Evolutionary conservation across 768 basidiomycete genomes (phyloP).

Genomic region (Kwoniella shandongensis): DNA sequence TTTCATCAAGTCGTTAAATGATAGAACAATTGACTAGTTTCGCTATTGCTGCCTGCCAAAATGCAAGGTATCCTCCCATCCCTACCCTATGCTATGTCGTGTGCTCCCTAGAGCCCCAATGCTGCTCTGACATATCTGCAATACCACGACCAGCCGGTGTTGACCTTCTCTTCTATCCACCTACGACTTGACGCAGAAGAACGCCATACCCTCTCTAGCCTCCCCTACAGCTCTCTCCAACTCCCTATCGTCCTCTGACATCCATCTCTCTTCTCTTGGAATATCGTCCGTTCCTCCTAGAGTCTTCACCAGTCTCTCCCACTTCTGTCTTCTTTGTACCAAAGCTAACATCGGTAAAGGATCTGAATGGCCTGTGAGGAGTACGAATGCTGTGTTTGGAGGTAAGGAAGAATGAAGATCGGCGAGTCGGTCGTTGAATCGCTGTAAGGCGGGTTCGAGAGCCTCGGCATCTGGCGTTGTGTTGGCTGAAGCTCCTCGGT

Average conservation of each 20-base stretch:
- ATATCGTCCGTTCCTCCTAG: conserved; percentile 58
- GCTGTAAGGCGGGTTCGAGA: conserved; percentile 53
- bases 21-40: too few relatives aligned
- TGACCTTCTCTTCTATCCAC: neutral
- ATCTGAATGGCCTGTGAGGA: conserved; percentile 87
- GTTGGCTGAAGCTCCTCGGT: conserved; percentile 13
- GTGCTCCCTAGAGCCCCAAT: too few relatives aligned
- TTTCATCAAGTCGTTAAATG: too few relatives aligned
- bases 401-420: conserved; percentile 70
- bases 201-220: conserved; percentile 78
- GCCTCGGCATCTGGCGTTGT: conserved; percentile 3
- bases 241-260: conserved; percentile 69
- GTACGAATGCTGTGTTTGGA: conserved; percentile 72
- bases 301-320: conserved; percentile 61
- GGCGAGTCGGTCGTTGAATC: conserved; percentile 65
- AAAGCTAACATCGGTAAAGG: conserved; percentile 76
- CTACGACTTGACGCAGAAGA: conserved; percentile 61
- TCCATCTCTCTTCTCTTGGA: conserved; percentile 67
- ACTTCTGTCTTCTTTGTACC: conserved; percentile 67
- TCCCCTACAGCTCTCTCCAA: conserved; percentile 77
- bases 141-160: too few relatives aligned
- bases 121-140: too few relatives aligned
- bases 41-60: too few relatives aligned
- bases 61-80: too few relatives aligned
- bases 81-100: too few relatives aligned